Conservation (phyloP, 1,284 basidiomycete genomes). For the Pterulicium gracile region DNA sequence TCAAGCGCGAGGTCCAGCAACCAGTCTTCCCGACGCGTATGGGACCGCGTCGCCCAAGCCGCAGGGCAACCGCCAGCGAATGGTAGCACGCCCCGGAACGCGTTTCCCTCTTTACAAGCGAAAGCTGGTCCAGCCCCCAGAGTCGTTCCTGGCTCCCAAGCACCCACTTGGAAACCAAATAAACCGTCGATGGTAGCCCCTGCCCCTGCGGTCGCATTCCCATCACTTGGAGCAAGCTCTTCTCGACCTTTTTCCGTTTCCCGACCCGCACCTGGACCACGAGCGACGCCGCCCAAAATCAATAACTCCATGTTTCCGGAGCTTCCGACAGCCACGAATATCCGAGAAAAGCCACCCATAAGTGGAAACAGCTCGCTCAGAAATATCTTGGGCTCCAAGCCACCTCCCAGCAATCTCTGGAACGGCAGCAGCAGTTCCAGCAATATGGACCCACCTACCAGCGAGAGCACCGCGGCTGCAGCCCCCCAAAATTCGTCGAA, state of each 20-base stretch:
- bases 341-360: constrained; percentile 38
- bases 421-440: constrained; percentile 10
- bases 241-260: too few relatives aligned
- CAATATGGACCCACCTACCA: constrained; percentile 3
- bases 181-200: constrained; percentile 45
- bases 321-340: constrained; percentile 35
- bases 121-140: constrained; percentile 18
- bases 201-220: constrained; percentile 35
- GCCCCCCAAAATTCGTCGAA: constrained; percentile 15
- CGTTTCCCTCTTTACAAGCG: constrained; percentile 37
- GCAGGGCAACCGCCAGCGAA: constrained; percentile 45
- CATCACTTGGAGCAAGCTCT: constrained; percentile 15
- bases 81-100: constrained; percentile 18
- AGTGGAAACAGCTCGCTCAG: constrained; percentile 59
- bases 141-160: constrained; percentile 16
- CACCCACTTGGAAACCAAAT: constrained; percentile 29
- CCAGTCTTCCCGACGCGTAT: constrained; percentile 59
- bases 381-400: constrained; percentile 49
- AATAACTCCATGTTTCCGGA: constrained; percentile 62
- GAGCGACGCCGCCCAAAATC: constrained; percentile 30
- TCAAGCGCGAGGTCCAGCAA: constrained; percentile 47
- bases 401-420: constrained; percentile 8
- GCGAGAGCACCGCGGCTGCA: constrained; percentile 7
- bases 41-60: constrained; percentile 82
- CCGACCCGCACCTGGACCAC: constrained; percentile 9